Evolutionary conservation across 73 alveolate genomes (phyloP).

Genomic region (Tetrahymena thermophila): DNA sequence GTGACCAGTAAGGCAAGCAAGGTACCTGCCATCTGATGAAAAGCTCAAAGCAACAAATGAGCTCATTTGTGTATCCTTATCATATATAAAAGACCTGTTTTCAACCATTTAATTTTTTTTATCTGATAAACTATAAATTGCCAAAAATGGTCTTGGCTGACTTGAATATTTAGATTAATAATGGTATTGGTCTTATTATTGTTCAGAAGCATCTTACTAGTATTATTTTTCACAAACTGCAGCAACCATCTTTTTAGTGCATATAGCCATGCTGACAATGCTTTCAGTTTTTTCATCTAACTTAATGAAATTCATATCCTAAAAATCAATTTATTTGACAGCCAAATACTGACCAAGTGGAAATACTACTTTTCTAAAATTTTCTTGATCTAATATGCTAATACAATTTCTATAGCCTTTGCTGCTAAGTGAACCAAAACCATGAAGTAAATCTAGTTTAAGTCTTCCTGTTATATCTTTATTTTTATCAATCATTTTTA

Average conservation of each 20-base stretch:
- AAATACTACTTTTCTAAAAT: conserved; percentile 16
- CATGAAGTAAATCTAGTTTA: conserved; percentile 18
- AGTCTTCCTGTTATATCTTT: conserved; percentile 27
- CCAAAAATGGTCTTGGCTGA: conserved; percentile 28
- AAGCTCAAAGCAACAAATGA: conserved; percentile 36
- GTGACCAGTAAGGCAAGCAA: conserved; percentile 43
- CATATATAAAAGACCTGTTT: conserved; percentile 15
- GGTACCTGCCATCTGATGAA: conserved; percentile 48
- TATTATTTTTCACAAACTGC: conserved; percentile 44
- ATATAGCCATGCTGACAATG: conserved; percentile 28
- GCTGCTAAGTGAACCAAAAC: conserved; percentile 29
- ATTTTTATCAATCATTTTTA: conserved; percentile 2
- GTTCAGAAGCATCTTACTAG: neutral
- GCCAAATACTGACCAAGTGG: conserved; percentile 44
- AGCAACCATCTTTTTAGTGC: conserved; percentile 25
- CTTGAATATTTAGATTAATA: neutral
- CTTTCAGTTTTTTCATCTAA: conserved; percentile 24
- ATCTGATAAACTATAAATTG: conserved; percentile 21
- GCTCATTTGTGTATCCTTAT: conserved; percentile 29
- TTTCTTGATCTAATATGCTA: conserved; percentile 21
- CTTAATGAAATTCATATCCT: conserved; percentile 22
- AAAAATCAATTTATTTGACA: conserved; percentile 18
- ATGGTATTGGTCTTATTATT: neutral
- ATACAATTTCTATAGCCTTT: conserved; percentile 16
- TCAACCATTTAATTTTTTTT: conserved; percentile 14